Percentiles rank a stretch among this genome's conserved stretches.
Conservation (phyloP, 208 protist genomes). For the Crithidia brevicula region DNA sequence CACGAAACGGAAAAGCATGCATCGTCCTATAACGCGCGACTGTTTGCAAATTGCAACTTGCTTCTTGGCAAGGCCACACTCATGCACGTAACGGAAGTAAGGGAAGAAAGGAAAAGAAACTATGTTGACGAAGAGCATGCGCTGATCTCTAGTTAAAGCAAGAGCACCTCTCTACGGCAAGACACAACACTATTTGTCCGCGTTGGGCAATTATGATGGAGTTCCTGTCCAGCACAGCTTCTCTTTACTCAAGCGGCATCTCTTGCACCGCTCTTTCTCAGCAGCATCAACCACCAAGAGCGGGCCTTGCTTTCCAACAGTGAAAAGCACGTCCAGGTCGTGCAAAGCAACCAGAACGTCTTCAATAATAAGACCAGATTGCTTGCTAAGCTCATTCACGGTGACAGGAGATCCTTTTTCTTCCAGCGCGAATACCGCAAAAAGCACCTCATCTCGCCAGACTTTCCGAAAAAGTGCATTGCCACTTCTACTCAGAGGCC, state of each 20-base stretch:
- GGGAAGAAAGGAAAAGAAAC: too few species aligned
- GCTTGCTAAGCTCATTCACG: conserved; percentile 54
- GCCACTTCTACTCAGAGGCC: conserved; percentile 60
- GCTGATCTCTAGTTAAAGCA: too few species aligned
- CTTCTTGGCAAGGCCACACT: background rate
- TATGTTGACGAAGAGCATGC: too few species aligned
- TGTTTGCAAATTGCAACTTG: too few species aligned
- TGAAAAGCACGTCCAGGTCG: conserved; percentile 58
- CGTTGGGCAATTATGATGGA: background rate
- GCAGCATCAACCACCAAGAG: conserved; percentile 36
- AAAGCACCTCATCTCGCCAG: conserved; percentile 63
- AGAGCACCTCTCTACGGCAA: too few species aligned
- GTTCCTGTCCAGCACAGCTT: conserved; percentile 39
- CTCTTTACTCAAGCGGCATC: conserved; percentile 23
- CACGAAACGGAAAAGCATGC: too few species aligned
- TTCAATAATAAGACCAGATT: conserved; percentile 67
- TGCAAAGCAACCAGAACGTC: conserved; percentile 66
- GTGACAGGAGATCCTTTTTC: conserved; percentile 43
- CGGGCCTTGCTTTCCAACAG: conserved; percentile 47
- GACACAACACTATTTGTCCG: too few species aligned
- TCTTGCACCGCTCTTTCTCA: conserved; percentile 2
- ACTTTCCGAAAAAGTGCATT: conserved; percentile 69
- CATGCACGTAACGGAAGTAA: background rate
- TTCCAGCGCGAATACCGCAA: conserved; percentile 53
- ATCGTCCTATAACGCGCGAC: too few species aligned